These are phyloP conservation scores for Bidens hawaiensis DNA, from an alignment of 140 eudicot species.

Conservation along the genomic window DNA sequence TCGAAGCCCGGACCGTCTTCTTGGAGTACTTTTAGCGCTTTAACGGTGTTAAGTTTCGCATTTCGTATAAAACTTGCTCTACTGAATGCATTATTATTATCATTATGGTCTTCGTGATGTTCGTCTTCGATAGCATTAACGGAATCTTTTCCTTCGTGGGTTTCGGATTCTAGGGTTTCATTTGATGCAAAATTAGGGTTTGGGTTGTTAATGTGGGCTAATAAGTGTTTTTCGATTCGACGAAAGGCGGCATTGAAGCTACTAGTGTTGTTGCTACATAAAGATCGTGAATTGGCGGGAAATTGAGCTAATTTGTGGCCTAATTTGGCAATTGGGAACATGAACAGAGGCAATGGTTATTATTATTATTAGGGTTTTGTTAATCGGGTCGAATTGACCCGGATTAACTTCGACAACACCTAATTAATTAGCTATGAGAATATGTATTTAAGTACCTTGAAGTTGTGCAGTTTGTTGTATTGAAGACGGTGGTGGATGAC, in stretches of 20 bases:
- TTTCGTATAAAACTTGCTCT: slow-evolving; percentile 36
- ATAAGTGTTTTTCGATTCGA: slow-evolving; percentile 45
- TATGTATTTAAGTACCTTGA: neutral
- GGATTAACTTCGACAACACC: slow-evolving; percentile 15
- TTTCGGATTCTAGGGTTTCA: slow-evolving; percentile 17
- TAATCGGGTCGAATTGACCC: slow-evolving; percentile 21
- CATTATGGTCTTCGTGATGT: slow-evolving; percentile 10
- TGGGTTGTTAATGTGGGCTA: slow-evolving; percentile 26
- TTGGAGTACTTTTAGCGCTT: slow-evolving; percentile 50
- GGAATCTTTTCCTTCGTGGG: slow-evolving; percentile 2
- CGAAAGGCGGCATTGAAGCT: slow-evolving; percentile 39
- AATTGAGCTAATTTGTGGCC: slow-evolving; percentile 39
- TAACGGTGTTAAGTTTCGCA: slow-evolving; percentile 44
- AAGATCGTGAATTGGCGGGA: slow-evolving; percentile 37
- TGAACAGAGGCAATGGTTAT: slow-evolving; percentile 27
- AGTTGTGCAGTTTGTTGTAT: slow-evolving; percentile 2
- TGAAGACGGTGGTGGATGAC: slow-evolving; percentile 5
- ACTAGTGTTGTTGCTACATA: slow-evolving; percentile 44
- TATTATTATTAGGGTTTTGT: too few species aligned
- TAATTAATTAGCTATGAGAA: neutral
- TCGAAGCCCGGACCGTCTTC: slow-evolving; percentile 80
- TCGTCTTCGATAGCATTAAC: slow-evolving; percentile 20
- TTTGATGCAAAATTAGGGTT: slow-evolving; percentile 17
- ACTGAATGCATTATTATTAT: slow-evolving; percentile 4
- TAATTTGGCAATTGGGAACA: slow-evolving; percentile 53